Evolutionary conservation across 345 rosid genomes (phyloP).

Genomic region (Dimocarpus longan): DNA sequence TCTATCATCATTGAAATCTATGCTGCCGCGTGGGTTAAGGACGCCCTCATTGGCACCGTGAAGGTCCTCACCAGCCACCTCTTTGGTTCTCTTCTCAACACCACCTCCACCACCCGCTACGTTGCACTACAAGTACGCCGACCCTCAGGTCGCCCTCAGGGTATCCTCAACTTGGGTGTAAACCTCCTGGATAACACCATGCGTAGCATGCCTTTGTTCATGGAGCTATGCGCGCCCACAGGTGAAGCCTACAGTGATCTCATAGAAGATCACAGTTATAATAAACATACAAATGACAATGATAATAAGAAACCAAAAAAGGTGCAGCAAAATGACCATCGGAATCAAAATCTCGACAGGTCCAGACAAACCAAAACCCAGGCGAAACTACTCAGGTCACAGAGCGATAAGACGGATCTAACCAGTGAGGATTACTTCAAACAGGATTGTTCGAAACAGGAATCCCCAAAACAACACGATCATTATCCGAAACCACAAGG

Average conservation of each 20-base stretch:
- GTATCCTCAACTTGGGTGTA: conserved; percentile 72
- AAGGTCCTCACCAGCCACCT: conserved; percentile 60
- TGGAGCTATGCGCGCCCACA: conserved; percentile 41
- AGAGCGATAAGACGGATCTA: conserved; percentile 64
- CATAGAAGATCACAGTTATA: neutral
- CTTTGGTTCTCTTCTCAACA: conserved; percentile 28
- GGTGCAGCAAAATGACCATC: neutral
- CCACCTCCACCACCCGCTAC: conserved; percentile 38
- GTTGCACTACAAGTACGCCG: conserved; percentile 68
- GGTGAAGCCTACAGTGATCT: conserved; percentile 20
- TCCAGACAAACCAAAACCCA: neutral
- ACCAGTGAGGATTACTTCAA: conserved; percentile 35
- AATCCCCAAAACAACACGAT: too few species aligned
- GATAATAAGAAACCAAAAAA: neutral
- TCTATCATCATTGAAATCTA: conserved; percentile 75
- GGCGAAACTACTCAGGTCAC: conserved; percentile 51
- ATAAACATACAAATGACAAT: neutral
- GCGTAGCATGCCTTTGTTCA: conserved; percentile 78
- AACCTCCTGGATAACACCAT: conserved; percentile 66
- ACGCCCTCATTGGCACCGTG: conserved; percentile 68
- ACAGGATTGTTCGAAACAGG: neutral
- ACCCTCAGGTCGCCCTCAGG: conserved; percentile 90
- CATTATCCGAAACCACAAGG: neutral
- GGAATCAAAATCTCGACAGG: neutral
- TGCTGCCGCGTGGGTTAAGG: conserved; percentile 86